Percentiles rank a stretch among this genome's conserved stretches.
Evolutionary conservation across 164 flowering plant genomes (phyloP).

Genomic region (Stephania yunnanensis): DNA sequence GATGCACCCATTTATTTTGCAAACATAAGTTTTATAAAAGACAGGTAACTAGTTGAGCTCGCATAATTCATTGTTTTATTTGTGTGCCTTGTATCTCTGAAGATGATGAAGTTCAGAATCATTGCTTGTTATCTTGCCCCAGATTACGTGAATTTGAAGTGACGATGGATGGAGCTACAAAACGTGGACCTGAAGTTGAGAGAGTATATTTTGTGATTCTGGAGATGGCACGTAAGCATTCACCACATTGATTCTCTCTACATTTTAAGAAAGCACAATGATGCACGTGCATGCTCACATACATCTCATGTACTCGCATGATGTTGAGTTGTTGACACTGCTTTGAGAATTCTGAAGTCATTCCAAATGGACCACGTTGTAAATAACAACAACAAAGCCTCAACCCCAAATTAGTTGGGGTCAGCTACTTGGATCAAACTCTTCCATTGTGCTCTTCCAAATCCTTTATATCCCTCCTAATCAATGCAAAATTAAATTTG

Average conservation of each 20-base stretch:
- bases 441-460: too few species aligned
- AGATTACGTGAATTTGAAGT: conserved; percentile 82
- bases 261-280: background rate
- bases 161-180: conserved; percentile 39
- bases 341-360: background rate
- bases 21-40: conserved; percentile 85
- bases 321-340: background rate
- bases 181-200: conserved; percentile 87
- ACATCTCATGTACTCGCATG: background rate
- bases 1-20: conserved; percentile 99
- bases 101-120: background rate
- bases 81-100: conserved; percentile 2
- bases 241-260: background rate
- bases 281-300: background rate
- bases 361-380: background rate
- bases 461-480: too few species aligned
- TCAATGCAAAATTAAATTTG: too few species aligned
- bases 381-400: background rate
- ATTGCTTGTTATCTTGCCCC: conserved; percentile 13
- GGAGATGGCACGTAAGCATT: conserved; percentile 93
- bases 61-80: background rate
- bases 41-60: conserved; percentile 49
- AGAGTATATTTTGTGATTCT: conserved; percentile 78
- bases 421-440: too few species aligned
- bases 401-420: too few species aligned